Evolutionary conservation across 2,329 filamentous ascomycete species (phyloP).

Genomic region (Talaromyces piceae): DNA sequence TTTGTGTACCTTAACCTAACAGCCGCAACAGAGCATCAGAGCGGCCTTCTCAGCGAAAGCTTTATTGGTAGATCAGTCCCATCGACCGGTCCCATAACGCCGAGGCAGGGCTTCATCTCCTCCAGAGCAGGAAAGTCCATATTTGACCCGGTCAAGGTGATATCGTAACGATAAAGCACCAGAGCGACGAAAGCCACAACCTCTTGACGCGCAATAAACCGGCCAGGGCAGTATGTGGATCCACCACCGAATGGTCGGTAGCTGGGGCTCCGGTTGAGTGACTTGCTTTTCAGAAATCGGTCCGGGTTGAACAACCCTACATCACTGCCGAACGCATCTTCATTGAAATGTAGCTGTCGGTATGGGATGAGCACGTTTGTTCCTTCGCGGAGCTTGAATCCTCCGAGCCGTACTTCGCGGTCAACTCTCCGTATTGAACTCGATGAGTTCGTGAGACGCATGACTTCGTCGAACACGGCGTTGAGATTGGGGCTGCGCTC

Average conservation of each 20-base stretch:
- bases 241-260: slow-evolving; percentile 2
- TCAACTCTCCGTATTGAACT: background rate
- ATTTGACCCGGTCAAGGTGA: background rate
- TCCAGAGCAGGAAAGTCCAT: background rate
- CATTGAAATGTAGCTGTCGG: background rate
- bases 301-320: background rate
- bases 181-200: slow-evolving; percentile 1
- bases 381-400: background rate
- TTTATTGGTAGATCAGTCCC: background rate
- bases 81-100: background rate
- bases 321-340: background rate
- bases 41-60: background rate
- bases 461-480: background rate
- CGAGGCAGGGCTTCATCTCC: background rate
- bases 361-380: background rate
- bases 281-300: background rate
- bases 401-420: background rate
- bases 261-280: background rate
- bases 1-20: background rate
- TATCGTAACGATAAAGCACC: background rate
- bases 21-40: background rate
- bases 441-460: background rate
- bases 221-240: background rate
- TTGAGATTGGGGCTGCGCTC: background rate
- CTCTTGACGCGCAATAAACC: background rate